Base-by-base conservation (phyloP, 768 basidiomycete genomes). In the Phanerodontia chrysosporium region DNA sequence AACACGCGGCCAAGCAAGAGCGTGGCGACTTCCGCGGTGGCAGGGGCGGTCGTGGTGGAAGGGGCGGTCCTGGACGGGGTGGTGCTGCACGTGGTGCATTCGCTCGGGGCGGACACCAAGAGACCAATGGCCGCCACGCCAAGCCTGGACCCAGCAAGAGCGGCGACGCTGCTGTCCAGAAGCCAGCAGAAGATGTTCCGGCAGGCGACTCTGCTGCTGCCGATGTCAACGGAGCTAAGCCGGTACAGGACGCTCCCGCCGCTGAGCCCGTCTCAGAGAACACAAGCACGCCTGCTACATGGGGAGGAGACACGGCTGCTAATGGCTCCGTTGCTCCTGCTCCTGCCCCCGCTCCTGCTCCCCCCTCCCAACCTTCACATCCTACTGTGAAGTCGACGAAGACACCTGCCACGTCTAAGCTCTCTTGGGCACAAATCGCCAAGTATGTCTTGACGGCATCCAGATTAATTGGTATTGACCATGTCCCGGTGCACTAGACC, bases 381-480 rank as follows among this genome's bases (percentile, higher is more conserved):
- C 58, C 63, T 25, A 18, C 65, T 13, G 28, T 67, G 16, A 70
- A 68, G 60, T 57, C 64, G 14, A 58, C 74, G 14, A 89, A 85
- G 73, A 76, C 82, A 12, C 87, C 89, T 45, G 83, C 87, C 28
- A 87, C 82, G 13, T 84, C 88, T 8, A 90, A 91, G 75, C 72
- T 89, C 60, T 92, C 91, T 35, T 93, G 90, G 90, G 91, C 91
- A 8, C 88, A 93, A 66, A 79, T 93, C 69, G 90, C 91, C 62
- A 79, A 86, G 90, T 88, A 67, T 7, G 80, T 74, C 58, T 32
- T 27, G 56, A 36, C 28, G 52, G 30, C 46, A 30, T 29, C 32
- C 25, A 27, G 29, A 59, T 5, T 51, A 24, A n/a, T 29, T 45
- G 12, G 18, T 29, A 25, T 46, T 57, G 64, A 24, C 64, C 44